These are phyloP conservation scores for Kluyveromyces marxianus DNA, from an alignment of 1,139 yeast genomes.

Conservation along the genomic window DNA sequence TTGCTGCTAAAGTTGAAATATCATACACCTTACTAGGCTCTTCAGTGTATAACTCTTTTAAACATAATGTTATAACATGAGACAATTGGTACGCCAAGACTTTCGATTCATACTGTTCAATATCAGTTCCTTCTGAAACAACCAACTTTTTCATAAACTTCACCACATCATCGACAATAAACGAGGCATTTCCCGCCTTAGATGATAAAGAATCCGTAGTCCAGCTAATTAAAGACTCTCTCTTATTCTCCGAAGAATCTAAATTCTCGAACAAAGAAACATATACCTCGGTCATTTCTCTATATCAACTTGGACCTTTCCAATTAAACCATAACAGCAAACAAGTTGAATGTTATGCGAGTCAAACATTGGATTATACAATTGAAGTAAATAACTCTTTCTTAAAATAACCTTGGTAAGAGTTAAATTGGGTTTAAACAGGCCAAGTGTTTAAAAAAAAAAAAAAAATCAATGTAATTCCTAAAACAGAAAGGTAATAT, in stretches of 20 bases:
- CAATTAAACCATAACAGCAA: background rate
- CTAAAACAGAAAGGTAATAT: too few species aligned
- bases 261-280: background rate
- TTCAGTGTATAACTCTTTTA: slow-evolving; percentile 13
- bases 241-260: background rate
- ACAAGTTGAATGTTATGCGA: background rate
- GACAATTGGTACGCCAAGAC: slow-evolving; percentile 11
- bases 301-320: background rate
- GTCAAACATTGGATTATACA: too few species aligned
- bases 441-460: too few species aligned
- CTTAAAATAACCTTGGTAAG: too few species aligned
- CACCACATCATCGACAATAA: background rate
- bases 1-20: slow-evolving; percentile 21
- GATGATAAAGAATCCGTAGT: background rate
- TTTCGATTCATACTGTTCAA: background rate
- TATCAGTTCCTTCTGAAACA: background rate
- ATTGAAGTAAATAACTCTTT: too few species aligned
- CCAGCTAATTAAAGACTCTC: slow-evolving; percentile 5
- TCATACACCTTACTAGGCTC: slow-evolving; percentile 23
- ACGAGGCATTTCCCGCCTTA: background rate
- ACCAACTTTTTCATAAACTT: background rate
- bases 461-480: too few species aligned
- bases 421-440: too few species aligned
- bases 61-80: slow-evolving; percentile 16
- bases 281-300: background rate